Evolutionary conservation across 2,329 filamentous ascomycete species (phyloP).

Genomic region (Venturia pyrina): DNA sequence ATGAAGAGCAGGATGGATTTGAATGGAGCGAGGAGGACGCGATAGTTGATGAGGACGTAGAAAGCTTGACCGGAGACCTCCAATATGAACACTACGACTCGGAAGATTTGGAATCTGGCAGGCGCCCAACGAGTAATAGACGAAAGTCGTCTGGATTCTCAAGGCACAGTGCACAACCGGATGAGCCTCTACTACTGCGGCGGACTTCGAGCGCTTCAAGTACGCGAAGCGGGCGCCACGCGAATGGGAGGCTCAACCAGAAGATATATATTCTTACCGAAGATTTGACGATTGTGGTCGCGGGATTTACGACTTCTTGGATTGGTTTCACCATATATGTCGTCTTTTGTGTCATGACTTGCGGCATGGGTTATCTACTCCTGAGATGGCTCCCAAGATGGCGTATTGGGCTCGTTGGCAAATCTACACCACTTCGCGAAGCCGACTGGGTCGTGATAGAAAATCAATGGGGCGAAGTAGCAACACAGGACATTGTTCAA

Average conservation of each 20-base stretch:
- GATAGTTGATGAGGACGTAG: constrained; percentile 12
- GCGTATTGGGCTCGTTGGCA: constrained; percentile 69
- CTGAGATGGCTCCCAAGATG: constrained; percentile 85
- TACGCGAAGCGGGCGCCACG: constrained; percentile 8
- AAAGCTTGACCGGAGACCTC: constrained; percentile 21
- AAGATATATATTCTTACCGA: constrained; percentile 91
- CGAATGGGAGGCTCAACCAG: constrained; percentile 60
- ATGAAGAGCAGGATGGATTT: constrained; percentile 49
- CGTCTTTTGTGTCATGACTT: constrained; percentile 58
- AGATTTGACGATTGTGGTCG: constrained; percentile 86
- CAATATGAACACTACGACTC: constrained; percentile 25
- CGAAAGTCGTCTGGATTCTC: constrained; percentile 56
- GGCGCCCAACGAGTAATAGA: constrained; percentile 27
- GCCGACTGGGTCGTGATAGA: constrained; percentile 92
- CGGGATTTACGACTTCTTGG: constrained; percentile 74
- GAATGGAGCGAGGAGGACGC: constrained; percentile 15
- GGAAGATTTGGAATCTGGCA: constrained; percentile 31
- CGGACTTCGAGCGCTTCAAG: constrained; percentile 5
- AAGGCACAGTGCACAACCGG: constrained; percentile 46
- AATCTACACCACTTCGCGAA: constrained; percentile 55
- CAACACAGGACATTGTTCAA: constrained; percentile 57
- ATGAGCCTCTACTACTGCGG: constrained; percentile 53
- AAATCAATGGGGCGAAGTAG: constrained; percentile 94
- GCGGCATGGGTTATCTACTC: constrained; percentile 72
- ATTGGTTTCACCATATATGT: constrained; percentile 61